Conservation (phyloP, 2,329 filamentous ascomycete species). For the Colletotrichum brevisporum region DNA sequence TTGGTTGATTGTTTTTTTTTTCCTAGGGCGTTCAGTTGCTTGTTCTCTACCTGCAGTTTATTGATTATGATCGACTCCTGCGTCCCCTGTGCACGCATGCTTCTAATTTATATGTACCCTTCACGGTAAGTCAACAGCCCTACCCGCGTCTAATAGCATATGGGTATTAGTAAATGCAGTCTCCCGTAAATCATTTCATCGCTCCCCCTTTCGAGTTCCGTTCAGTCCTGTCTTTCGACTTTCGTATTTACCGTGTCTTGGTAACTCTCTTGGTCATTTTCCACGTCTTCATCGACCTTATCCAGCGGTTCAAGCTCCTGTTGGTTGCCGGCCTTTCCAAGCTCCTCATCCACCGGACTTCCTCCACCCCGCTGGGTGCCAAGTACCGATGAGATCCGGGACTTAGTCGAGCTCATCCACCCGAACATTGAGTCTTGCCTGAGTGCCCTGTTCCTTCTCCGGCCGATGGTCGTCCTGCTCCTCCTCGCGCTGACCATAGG, state of each 20-base stretch:
- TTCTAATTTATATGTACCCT: too few relatives aligned
- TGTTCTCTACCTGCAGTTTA: too few relatives aligned
- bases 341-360: slow-evolving; percentile 5
- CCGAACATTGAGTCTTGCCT: slow-evolving; percentile 14
- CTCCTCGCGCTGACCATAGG: slow-evolving; percentile 24
- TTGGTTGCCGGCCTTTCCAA: background rate
- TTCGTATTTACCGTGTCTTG: background rate
- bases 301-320: slow-evolving; percentile 16
- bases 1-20: too few relatives aligned
- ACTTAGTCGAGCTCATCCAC: slow-evolving; percentile 12
- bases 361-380: background rate
- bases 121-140: too few relatives aligned
- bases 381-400: background rate
- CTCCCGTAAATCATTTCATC: too few relatives aligned
- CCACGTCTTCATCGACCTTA: background rate
- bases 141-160: too few relatives aligned
- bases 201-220: too few relatives aligned
- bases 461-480: slow-evolving; percentile 5
- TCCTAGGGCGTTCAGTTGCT: too few relatives aligned
- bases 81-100: too few relatives aligned
- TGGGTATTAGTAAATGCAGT: too few relatives aligned
- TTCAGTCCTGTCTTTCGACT: background rate
- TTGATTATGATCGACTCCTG: too few relatives aligned
- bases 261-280: background rate
- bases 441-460: background rate